phyloP scores from a whole-genome alignment of 75 land plant genomes.

The Cunninghamia lanceolata region DNA sequence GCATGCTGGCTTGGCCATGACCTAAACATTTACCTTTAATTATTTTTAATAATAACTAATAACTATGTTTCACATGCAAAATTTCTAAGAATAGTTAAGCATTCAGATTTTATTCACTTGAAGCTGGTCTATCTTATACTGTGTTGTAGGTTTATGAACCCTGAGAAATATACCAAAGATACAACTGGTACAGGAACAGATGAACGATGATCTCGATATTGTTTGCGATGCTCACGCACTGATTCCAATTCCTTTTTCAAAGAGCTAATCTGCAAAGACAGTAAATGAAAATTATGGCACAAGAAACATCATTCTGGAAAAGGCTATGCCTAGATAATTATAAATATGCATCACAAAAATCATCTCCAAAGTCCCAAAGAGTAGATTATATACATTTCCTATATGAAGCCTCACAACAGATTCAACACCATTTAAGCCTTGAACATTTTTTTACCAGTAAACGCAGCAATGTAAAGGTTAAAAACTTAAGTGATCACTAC shows the following conservation, averaged over 20 bases:
- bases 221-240: slow-evolving; percentile 82
- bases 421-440: not conserved
- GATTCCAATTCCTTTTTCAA: slow-evolving; percentile 82
- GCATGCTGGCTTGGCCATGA: not conserved
- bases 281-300: slow-evolving; percentile 8
- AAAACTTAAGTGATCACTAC: not conserved
- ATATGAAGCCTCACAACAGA: not conserved
- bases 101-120: not conserved
- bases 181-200: slow-evolving; percentile 94
- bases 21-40: not conserved
- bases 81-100: not conserved
- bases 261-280: slow-evolving; percentile 57
- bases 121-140: not conserved
- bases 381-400: not conserved
- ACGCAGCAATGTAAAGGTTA: not conserved
- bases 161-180: slow-evolving; percentile 61
- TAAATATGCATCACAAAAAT: not conserved
- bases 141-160: not conserved
- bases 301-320: not conserved
- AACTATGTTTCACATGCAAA: not conserved
- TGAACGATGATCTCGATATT: slow-evolving; percentile 71
- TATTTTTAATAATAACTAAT: not conserved
- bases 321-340: not conserved
- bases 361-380: not conserved
- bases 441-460: not conserved